These are phyloP conservation scores for Collybiopsis confluens DNA, from an alignment of 768 basidiomycete species.

Conservation along the genomic window DNA sequence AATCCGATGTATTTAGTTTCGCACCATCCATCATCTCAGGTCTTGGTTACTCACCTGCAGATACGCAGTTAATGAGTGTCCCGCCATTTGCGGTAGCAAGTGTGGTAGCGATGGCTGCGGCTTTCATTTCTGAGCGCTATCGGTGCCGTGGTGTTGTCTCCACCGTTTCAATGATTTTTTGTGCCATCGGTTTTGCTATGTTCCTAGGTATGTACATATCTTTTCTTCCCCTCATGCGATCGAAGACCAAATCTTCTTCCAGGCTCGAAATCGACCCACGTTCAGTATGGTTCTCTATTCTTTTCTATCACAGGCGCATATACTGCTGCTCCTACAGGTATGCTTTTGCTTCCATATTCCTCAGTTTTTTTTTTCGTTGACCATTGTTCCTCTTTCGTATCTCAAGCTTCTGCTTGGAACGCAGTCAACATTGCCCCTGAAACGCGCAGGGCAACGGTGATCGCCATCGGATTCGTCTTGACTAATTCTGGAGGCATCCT, in stretches of 20 bases:
- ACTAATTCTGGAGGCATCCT: conserved; percentile 60
- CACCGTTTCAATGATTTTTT: conserved; percentile 26
- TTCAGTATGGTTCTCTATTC: conserved; percentile 56
- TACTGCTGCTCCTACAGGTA: conserved; percentile 44
- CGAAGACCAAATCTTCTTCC: background rate
- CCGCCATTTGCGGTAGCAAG: conserved; percentile 51
- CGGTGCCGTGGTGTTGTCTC: conserved; percentile 23
- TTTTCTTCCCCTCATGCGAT: too few relatives aligned
- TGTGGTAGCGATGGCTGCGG: conserved; percentile 22
- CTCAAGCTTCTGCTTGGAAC: conserved; percentile 28
- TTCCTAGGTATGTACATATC: conserved; percentile 32
- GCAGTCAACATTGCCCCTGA: conserved; percentile 36
- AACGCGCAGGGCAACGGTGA: conserved; percentile 48
- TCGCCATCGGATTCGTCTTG: conserved; percentile 55
- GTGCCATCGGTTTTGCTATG: conserved; percentile 33
- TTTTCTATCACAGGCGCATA: conserved; percentile 51
- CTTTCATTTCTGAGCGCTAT: conserved; percentile 22
- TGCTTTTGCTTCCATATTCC: too few relatives aligned
- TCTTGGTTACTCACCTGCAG: conserved; percentile 50
- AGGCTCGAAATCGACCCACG: conserved; percentile 32
- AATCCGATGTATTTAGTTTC: conserved; percentile 50
- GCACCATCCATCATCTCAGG: conserved; percentile 66
- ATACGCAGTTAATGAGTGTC: conserved; percentile 61
- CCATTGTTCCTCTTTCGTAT: too few relatives aligned
- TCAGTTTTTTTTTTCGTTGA: too few relatives aligned